Conservation (phyloP, 169 alveolate genomes). For the Prorocentrum cordatum region DNA sequence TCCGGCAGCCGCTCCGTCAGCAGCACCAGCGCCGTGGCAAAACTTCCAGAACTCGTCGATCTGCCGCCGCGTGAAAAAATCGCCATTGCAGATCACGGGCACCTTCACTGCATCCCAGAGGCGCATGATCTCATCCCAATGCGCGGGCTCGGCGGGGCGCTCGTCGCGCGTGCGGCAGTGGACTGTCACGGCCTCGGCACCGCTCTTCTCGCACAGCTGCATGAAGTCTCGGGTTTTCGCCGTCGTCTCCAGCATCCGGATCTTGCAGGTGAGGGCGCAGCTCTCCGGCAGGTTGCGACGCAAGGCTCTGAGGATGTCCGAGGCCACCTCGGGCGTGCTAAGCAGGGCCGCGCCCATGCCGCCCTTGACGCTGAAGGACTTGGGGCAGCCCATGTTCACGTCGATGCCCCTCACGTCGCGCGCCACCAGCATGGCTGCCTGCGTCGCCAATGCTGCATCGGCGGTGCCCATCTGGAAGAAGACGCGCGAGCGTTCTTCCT, state of each 20-base stretch:
- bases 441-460: neutral
- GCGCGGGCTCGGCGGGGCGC: slow-evolving; percentile 66
- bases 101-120: slow-evolving; percentile 1
- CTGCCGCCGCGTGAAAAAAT: slow-evolving; percentile 56
- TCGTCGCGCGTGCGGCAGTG: neutral
- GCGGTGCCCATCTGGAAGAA: slow-evolving; percentile 51
- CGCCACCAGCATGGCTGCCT: neutral
- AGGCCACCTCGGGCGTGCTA: slow-evolving; percentile 7
- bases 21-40: neutral
- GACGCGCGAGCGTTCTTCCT: neutral
- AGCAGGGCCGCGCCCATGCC: slow-evolving; percentile 71
- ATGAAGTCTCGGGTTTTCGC: slow-evolving; percentile 43
- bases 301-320: neutral
- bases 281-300: neutral
- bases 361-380: slow-evolving; percentile 40
- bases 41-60: neutral
- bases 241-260: slow-evolving; percentile 37
- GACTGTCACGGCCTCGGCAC: slow-evolving; percentile 47
- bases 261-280: slow-evolving; percentile 26
- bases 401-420: slow-evolving; percentile 12
- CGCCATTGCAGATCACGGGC: slow-evolving; percentile 68
- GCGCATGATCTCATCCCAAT: slow-evolving; percentile 6
- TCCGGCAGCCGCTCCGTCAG: neutral
- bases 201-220: slow-evolving; percentile 45
- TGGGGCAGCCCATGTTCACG: slow-evolving; percentile 71